Evolutionary conservation across 805 yeast species (phyloP).

Genomic region (Cyberlindnera bimundalis): DNA sequence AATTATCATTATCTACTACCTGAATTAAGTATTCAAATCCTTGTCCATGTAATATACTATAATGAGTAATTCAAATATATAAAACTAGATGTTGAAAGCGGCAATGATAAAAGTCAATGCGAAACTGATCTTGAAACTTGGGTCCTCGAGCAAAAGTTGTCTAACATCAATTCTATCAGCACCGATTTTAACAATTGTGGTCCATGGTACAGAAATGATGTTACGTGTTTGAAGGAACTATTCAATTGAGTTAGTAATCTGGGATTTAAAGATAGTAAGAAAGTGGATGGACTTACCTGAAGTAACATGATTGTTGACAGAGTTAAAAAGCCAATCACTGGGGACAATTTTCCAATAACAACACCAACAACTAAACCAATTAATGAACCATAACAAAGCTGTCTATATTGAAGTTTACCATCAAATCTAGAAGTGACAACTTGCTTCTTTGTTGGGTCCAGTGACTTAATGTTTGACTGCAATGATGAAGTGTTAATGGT

Average conservation of each 20-base stretch:
- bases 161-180: slow-evolving; percentile 41
- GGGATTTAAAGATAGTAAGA: not conserved
- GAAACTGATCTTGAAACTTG: slow-evolving; percentile 59
- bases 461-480: slow-evolving; percentile 9
- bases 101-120: slow-evolving; percentile 54
- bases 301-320: slow-evolving; percentile 39
- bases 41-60: too few relatives aligned
- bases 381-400: slow-evolving; percentile 57
- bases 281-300: slow-evolving; percentile 17
- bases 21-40: too few relatives aligned
- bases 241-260: slow-evolving; percentile 9
- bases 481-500: slow-evolving; percentile 17
- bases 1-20: too few relatives aligned
- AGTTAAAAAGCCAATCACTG: slow-evolving; percentile 48
- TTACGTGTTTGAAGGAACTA: slow-evolving; percentile 58
- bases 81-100: slow-evolving; percentile 41
- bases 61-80: not conserved
- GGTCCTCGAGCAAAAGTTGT: slow-evolving; percentile 51
- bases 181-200: slow-evolving; percentile 35
- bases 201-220: slow-evolving; percentile 44
- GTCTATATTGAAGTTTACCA: slow-evolving; percentile 52
- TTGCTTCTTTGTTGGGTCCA: slow-evolving; percentile 15
- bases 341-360: slow-evolving; percentile 54
- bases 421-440: slow-evolving; percentile 30
- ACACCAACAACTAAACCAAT: slow-evolving; percentile 56